Base-by-base conservation (phyloP, 805 yeast genomes). In the Metschnikowia orientalis region DNA sequence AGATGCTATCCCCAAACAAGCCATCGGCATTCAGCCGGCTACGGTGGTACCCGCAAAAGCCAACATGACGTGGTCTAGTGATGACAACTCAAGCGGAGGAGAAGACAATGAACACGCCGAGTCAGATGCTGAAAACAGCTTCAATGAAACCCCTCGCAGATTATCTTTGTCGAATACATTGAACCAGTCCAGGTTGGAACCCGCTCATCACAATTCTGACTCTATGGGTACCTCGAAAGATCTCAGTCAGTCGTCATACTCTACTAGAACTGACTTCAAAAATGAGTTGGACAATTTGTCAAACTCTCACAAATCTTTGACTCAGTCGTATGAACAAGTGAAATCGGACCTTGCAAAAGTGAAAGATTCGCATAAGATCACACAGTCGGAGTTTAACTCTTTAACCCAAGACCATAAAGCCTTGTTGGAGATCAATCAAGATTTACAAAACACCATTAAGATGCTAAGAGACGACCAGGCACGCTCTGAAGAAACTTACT, bases 21-120 rank as follows among this genome's bases (percentile, higher is more conserved):
- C 60, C 17, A 57, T 64, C 17, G 71, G 79, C 1, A 54, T 76
- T 10, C 85, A 77, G 42, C 57, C 82, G 8, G 73, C 83, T 5
- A 77, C 81, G 4, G 80, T 90, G 4, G 76, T 83, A n/a, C 96
- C 97, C 0, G 73, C 81, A 17, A 86, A 83, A 54, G 85, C 95
- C 1, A 77, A 81, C 26, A 68, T 90, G 53, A 79, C 89, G 3
- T 92, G 95, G 88, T 81, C 90, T 10, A 81, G 88, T 34, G 95
- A 82, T 44, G 95, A 82, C 41, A n/a, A n/a, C n/a, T n/a, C n/a
- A n/a, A n/a, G n/a, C n/a, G n/a, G n/a, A n/a, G n/a, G n/a, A n/a
- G 92, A 81, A 29, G 85, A 75, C 2, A 74, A 67, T 1, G 36
- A 28, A 6, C 70, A 57, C 6, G 59, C 51, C 1, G 54, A 34